Conservation (phyloP, 2,329 filamentous ascomycete species). For the Penicillium sp. region DNA sequence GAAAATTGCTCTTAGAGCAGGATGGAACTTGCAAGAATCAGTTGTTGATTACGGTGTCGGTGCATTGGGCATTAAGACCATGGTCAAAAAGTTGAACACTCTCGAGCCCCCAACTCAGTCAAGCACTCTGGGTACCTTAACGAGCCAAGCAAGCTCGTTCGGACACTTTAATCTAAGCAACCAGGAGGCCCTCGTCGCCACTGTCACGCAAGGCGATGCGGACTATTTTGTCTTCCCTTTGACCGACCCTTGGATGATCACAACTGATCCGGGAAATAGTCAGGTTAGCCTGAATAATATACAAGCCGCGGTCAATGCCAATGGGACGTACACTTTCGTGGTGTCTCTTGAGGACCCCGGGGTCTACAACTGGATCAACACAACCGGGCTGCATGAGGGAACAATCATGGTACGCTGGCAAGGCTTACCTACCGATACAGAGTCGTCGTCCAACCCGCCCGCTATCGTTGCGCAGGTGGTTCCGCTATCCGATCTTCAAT, state of each 20-base stretch:
- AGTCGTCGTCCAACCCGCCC: background rate
- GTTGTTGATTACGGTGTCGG: constrained; percentile 14
- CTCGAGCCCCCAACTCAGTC: constrained; percentile 12
- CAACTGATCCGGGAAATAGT: constrained; percentile 1
- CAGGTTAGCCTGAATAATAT: constrained; percentile 13
- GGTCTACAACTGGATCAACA: constrained; percentile 20
- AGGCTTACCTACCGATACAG: constrained; percentile 5
- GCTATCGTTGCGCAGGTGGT: constrained; percentile 4
- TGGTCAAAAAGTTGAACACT: constrained; percentile 10
- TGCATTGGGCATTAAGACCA: constrained; percentile 14
- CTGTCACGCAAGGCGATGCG: constrained; percentile 6
- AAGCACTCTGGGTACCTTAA: constrained; percentile 15
- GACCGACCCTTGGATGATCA: constrained; percentile 14
- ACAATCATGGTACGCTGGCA: constrained; percentile 18
- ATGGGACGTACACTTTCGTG: constrained; percentile 16
- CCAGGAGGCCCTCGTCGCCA: constrained; percentile 13
- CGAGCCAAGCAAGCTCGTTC: constrained; percentile 15
- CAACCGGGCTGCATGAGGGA: constrained; percentile 8
- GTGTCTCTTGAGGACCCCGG: constrained; percentile 12
- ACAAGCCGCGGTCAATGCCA: constrained; percentile 10
- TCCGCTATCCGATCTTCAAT: background rate
- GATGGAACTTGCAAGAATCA: constrained; percentile 13
- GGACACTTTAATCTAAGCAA: constrained; percentile 12
- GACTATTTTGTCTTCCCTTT: constrained; percentile 17
- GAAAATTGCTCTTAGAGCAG: constrained; percentile 4